Evolutionary conservation across 164 flowering plant species (phyloP).

Genomic region (Berberis vulgaris): DNA sequence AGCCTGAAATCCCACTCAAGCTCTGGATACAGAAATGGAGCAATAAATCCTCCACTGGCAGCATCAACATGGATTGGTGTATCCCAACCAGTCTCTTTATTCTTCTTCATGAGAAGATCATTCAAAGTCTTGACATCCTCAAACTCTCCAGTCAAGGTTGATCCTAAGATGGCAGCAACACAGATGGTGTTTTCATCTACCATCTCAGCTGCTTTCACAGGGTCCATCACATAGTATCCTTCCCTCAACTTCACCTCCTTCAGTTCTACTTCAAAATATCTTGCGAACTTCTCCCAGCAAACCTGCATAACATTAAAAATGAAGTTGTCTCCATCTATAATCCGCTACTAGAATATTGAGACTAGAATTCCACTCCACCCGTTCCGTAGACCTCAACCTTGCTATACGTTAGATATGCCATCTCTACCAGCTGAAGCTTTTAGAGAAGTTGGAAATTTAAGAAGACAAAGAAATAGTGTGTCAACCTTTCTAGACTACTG

Average conservation of each 20-base stretch:
- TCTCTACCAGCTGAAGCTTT: too few relatives aligned
- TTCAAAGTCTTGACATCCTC: slow-evolving; percentile 62
- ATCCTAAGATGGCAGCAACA: slow-evolving; percentile 69
- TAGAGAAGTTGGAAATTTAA: too few relatives aligned
- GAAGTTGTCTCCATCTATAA: neutral
- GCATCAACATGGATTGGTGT: slow-evolving; percentile 75
- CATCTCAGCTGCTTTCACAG: slow-evolving; percentile 60
- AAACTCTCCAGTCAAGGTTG: slow-evolving; percentile 64
- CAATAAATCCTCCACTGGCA: slow-evolving; percentile 60
- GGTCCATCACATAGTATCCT: slow-evolving; percentile 69
- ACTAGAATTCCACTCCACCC: too few relatives aligned
- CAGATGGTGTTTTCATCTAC: slow-evolving; percentile 80
- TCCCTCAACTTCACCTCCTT: slow-evolving; percentile 64
- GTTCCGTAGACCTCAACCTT: too few relatives aligned
- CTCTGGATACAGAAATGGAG: slow-evolving; percentile 49
- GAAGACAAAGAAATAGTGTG: too few relatives aligned
- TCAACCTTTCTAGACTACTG: too few relatives aligned
- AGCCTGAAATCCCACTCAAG: slow-evolving; percentile 68
- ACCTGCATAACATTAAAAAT: slow-evolving; percentile 13
- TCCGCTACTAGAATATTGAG: neutral
- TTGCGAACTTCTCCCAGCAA: slow-evolving; percentile 75
- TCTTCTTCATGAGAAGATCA: slow-evolving; percentile 48
- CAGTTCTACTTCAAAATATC: slow-evolving; percentile 71
- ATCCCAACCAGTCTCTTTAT: slow-evolving; percentile 56
- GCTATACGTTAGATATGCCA: too few relatives aligned